Conservation (phyloP, 495 filamentous ascomycete species). For the Penicillium lividum region DNA sequence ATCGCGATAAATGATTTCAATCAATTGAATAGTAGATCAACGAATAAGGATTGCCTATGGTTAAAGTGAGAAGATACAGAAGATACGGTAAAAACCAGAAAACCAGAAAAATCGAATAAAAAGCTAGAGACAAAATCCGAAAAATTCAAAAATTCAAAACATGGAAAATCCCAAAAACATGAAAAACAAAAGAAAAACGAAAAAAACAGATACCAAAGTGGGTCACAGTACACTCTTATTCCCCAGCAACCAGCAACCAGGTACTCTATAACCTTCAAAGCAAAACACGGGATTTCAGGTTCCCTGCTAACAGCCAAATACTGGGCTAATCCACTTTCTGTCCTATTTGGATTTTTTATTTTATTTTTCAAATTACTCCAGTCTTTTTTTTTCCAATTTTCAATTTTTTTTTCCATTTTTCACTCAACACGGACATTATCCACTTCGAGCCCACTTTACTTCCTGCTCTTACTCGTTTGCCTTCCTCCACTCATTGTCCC, state of each 20-base stretch:
- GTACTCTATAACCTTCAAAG: constrained; percentile 1
- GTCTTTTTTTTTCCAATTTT: constrained; percentile 14
- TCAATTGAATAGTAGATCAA: too few species aligned
- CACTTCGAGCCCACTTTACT: constrained; percentile 28
- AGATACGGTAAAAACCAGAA: too few species aligned
- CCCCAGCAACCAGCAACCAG: constrained; percentile 22
- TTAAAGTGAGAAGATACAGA: too few species aligned
- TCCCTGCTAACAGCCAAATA: background rate
- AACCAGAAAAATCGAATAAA: background rate
- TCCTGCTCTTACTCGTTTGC: constrained; percentile 22
- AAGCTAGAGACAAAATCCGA: background rate
- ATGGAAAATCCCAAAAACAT: background rate
- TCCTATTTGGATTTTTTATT: constrained; percentile 10
- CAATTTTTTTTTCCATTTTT: constrained; percentile 22
- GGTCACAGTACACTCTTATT: constrained; percentile 1
- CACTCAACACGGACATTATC: constrained; percentile 22
- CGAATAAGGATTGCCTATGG: too few species aligned
- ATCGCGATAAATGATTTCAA: background rate
- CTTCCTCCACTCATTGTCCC: constrained; percentile 13
- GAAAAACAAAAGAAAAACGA: constrained; percentile 9
- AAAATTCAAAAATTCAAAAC: constrained; percentile 5
- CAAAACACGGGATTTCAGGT: constrained; percentile 8
- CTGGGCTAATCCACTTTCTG: constrained; percentile 2
- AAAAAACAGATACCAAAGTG: constrained; percentile 7
- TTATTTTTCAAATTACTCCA: constrained; percentile 13